Conservation (phyloP, 805 yeast genomes). For the Clavispora vitiphila region DNA sequence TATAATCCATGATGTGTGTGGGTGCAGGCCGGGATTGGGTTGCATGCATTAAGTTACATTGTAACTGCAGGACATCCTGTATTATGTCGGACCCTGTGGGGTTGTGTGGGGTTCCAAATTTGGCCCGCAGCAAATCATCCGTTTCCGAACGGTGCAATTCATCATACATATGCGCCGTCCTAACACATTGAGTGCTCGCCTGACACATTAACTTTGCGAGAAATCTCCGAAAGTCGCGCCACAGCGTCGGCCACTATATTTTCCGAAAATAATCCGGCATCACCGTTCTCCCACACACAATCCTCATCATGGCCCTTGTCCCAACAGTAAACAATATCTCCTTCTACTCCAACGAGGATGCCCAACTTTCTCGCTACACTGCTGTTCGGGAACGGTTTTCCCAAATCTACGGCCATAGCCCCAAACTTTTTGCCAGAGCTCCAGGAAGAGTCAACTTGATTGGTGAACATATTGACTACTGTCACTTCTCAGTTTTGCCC, state of each 20-base stretch:
- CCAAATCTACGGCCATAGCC: slow-evolving; percentile 16
- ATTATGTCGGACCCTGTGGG: too few species aligned
- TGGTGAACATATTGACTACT: slow-evolving; percentile 73
- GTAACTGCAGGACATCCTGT: neutral
- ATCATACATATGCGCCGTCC: neutral
- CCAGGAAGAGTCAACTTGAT: slow-evolving; percentile 76
- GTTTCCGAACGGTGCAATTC: neutral
- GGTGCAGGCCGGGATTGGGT: too few species aligned
- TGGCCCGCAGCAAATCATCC: neutral
- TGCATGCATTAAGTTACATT: neutral
- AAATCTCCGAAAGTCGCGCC: too few species aligned
- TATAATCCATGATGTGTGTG: too few species aligned
- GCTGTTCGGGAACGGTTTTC: slow-evolving; percentile 17
- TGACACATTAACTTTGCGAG: too few species aligned
- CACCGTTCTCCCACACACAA: too few species aligned
- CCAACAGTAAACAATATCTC: slow-evolving; percentile 32
- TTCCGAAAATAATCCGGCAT: neutral
- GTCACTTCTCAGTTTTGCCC: slow-evolving; percentile 62
- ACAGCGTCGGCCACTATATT: neutral
- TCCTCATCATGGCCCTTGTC: slow-evolving; percentile 11
- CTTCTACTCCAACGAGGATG: slow-evolving; percentile 29
- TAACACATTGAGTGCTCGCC: too few species aligned
- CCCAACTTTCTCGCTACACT: slow-evolving; percentile 24
- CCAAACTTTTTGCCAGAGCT: slow-evolving; percentile 51
- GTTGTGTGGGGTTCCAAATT: neutral